Conservation (phyloP, 257 asterid species). For the Prunella vulgaris region DNA sequence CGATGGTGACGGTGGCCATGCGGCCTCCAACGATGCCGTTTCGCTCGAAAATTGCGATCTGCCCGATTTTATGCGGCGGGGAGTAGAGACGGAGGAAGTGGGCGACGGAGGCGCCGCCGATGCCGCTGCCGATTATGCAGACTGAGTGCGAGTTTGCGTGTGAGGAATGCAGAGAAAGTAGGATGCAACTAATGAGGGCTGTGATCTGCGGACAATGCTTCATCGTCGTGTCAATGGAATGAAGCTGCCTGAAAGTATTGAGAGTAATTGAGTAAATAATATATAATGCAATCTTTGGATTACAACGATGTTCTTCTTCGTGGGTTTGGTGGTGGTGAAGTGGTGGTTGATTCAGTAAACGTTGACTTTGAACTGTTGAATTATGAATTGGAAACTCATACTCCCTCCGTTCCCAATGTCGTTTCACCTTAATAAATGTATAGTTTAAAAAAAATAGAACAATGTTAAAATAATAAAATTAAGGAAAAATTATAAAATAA, state of each 20-base stretch:
- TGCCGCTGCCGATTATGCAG: slow-evolving; percentile 94
- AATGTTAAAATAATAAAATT: too few species aligned
- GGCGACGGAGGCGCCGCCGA: slow-evolving; percentile 96
- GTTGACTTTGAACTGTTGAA: neutral
- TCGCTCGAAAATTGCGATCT: slow-evolving; percentile 64
- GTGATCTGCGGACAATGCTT: slow-evolving; percentile 13
- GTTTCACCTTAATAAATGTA: too few species aligned
- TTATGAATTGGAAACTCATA: too few species aligned
- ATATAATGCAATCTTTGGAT: too few species aligned
- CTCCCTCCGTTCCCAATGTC: too few species aligned
- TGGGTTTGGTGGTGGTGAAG: neutral
- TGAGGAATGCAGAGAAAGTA: slow-evolving; percentile 15
- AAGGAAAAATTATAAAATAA: too few species aligned
- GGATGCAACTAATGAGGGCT: slow-evolving; percentile 10
- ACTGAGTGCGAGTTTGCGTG: slow-evolving; percentile 38
- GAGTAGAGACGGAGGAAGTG: slow-evolving; percentile 87
- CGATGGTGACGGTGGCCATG: slow-evolving; percentile 77
- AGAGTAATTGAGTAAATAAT: neutral
- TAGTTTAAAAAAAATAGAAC: too few species aligned
- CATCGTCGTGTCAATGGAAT: slow-evolving; percentile 21
- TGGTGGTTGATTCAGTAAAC: neutral
- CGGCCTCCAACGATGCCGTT: slow-evolving; percentile 77
- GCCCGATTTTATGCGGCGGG: slow-evolving; percentile 27
- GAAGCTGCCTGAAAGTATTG: too few species aligned
- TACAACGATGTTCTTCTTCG: too few species aligned